A percentile compares a stretch with the other conserved stretches of the same genome.
Conservation (phyloP, 1,284 basidiomycete species). For the Leccinum solheimii region DNA sequence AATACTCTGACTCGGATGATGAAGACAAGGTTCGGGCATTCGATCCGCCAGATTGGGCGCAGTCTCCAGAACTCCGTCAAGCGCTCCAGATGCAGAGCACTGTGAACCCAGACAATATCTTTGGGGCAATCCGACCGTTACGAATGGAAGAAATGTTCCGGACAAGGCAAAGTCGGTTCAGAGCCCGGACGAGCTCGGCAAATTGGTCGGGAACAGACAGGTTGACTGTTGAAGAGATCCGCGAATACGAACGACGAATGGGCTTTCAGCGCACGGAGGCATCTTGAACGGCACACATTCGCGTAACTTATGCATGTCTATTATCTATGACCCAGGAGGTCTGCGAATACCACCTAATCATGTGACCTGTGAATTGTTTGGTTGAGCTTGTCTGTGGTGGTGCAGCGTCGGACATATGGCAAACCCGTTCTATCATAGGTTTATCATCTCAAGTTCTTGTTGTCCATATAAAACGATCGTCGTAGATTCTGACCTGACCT, state of each 20-base stretch:
- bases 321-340: neutral
- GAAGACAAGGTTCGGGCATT: slow-evolving; percentile 72
- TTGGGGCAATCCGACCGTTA: slow-evolving; percentile 81
- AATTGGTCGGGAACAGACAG: slow-evolving; percentile 90
- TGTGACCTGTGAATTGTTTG: slow-evolving; percentile 34
- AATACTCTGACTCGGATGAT: slow-evolving; percentile 94
- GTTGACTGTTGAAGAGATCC: slow-evolving; percentile 79
- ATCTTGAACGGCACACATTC: slow-evolving; percentile 12
- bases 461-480: slow-evolving; percentile 37
- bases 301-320: slow-evolving; percentile 13
- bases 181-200: slow-evolving; percentile 87
- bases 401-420: slow-evolving; percentile 16
- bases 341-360: slow-evolving; percentile 13
- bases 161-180: slow-evolving; percentile 73
- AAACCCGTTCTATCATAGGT: slow-evolving; percentile 28
- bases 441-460: slow-evolving; percentile 27
- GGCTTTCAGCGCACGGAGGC: slow-evolving; percentile 59
- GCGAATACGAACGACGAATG: slow-evolving; percentile 87
- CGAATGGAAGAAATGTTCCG: slow-evolving; percentile 87
- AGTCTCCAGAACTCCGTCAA: slow-evolving; percentile 80
- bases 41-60: slow-evolving; percentile 84
- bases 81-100: slow-evolving; percentile 79
- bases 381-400: slow-evolving; percentile 22
- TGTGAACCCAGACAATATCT: slow-evolving; percentile 90
- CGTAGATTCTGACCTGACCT: slow-evolving; percentile 40